These are phyloP conservation scores for Vanrija humicola DNA, from an alignment of 1,284 basidiomycete genomes.

Conservation along the genomic window DNA sequence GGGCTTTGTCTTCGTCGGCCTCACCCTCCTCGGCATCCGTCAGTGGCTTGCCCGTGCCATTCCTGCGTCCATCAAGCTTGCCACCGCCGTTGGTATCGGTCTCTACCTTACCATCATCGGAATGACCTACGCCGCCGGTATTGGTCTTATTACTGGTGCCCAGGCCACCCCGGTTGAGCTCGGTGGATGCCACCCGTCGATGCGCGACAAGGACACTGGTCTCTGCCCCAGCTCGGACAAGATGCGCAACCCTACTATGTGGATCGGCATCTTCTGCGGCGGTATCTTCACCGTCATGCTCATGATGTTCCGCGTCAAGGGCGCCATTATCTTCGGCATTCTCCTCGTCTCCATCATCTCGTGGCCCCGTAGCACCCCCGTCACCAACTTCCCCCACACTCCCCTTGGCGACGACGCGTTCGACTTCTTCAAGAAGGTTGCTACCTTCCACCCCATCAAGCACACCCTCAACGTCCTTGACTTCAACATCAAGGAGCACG, in stretches of 20 bases:
- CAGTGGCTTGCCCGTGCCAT: constrained; percentile 87
- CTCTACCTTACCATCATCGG: constrained; percentile 59
- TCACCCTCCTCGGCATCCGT: constrained; percentile 78
- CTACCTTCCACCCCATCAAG: constrained; percentile 38
- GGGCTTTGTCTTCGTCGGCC: constrained; percentile 78
- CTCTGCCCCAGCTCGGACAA: constrained; percentile 64
- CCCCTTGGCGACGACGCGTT: constrained; percentile 66
- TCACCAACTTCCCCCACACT: constrained; percentile 80
- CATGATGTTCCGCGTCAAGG: constrained; percentile 80
- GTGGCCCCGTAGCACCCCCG: constrained; percentile 74
- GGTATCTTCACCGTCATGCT: constrained; percentile 75
- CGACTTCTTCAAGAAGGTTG: constrained; percentile 82
- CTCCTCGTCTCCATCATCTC: constrained; percentile 80
- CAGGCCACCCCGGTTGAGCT: constrained; percentile 69
- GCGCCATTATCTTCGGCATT: constrained; percentile 54
- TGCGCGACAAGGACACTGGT: constrained; percentile 38
- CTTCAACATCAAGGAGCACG: constrained; percentile 12
- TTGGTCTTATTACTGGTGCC: constrained; percentile 73
- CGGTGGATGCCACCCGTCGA: constrained; percentile 63
- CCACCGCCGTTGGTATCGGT: constrained; percentile 81
- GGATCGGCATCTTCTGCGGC: constrained; percentile 84
- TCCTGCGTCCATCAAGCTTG: constrained; percentile 78
- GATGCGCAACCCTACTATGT: constrained; percentile 44
- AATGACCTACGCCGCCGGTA: constrained; percentile 58
- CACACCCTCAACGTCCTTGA: constrained; percentile 14